Evolutionary conservation across 2,329 filamentous ascomycete species (phyloP).

Genomic region (Achaetomium macrosporum): DNA sequence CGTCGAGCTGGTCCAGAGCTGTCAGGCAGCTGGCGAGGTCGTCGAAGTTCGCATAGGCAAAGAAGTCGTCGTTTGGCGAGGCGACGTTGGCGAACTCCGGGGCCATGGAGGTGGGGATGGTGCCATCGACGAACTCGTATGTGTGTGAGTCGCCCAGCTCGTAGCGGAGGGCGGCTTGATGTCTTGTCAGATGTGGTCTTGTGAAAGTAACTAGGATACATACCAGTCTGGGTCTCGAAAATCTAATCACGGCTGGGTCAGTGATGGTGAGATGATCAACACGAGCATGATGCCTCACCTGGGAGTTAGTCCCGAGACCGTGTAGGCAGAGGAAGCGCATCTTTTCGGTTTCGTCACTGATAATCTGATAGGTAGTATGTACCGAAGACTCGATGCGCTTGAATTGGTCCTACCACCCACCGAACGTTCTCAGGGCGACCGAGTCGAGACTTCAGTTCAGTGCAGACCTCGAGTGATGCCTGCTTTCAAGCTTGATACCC

Average conservation of each 20-base stretch:
- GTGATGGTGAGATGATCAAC: not conserved
- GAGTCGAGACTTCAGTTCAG: no score
- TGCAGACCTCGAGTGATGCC: no score
- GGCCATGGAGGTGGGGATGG: not conserved
- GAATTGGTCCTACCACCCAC: no score
- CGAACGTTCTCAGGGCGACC: no score
- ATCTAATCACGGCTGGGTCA: not conserved
- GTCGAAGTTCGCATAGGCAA: not conserved
- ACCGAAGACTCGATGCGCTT: no score
- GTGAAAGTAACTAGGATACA: not conserved
- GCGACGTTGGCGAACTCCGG: not conserved
- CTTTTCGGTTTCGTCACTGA: no score
- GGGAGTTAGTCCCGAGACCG: not conserved
- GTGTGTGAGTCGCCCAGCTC: not conserved
- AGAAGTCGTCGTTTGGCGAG: not conserved
- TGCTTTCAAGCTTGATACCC: no score
- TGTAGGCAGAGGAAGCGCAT: not conserved
- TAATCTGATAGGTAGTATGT: no score
- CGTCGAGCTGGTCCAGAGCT: not conserved
- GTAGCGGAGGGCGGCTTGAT: not conserved
- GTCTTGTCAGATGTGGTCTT: not conserved
- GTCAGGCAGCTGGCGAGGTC: not conserved
- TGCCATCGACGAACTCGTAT: not conserved
- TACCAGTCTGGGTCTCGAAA: not conserved
- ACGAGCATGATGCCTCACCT: not conserved